Evolutionary conservation across 2,329 filamentous ascomycete species (phyloP).

Genomic region (Penicillium sp.): DNA sequence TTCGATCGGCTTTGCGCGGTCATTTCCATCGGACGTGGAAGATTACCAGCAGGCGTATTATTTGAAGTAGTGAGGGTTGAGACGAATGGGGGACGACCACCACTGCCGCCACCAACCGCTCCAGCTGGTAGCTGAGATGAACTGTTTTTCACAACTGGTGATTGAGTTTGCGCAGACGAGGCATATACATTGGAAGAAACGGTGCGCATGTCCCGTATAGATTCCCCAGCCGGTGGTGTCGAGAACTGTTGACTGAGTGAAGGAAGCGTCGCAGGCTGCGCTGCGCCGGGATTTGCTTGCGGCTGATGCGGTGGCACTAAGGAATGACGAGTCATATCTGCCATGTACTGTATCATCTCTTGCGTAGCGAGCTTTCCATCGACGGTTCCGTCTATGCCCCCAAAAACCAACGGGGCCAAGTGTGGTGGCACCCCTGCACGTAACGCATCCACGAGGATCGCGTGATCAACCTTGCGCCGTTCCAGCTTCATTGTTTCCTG

Average conservation of each 20-base stretch:
- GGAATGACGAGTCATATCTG: not conserved
- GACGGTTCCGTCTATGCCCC: slow-evolving; percentile 43
- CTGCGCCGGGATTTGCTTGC: not conserved
- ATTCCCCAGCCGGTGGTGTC: not conserved
- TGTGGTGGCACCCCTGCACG: slow-evolving; percentile 73
- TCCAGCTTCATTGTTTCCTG: slow-evolving; percentile 72
- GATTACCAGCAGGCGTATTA: not conserved
- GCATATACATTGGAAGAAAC: not conserved
- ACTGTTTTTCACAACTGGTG: not conserved
- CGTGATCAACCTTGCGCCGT: slow-evolving; percentile 74
- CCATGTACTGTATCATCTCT: slow-evolving; percentile 10
- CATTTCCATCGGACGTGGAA: slow-evolving; percentile 4
- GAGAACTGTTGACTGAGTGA: slow-evolving; percentile 7
- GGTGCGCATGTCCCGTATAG: slow-evolving; percentile 1
- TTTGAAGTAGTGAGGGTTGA: not conserved
- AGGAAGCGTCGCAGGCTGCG: slow-evolving; percentile 5
- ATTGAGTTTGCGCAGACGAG: not conserved
- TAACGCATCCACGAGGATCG: slow-evolving; percentile 72
- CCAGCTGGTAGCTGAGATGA: not conserved
- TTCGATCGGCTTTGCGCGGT: not conserved
- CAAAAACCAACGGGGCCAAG: slow-evolving; percentile 77
- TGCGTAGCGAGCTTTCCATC: not conserved
- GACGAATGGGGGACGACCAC: not conserved
- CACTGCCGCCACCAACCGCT: not conserved
- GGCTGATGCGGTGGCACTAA: not conserved